These are phyloP conservation scores for Ganoderma resinaceum DNA, from an alignment of 1,284 basidiomycete genomes.

Conservation along the genomic window DNA sequence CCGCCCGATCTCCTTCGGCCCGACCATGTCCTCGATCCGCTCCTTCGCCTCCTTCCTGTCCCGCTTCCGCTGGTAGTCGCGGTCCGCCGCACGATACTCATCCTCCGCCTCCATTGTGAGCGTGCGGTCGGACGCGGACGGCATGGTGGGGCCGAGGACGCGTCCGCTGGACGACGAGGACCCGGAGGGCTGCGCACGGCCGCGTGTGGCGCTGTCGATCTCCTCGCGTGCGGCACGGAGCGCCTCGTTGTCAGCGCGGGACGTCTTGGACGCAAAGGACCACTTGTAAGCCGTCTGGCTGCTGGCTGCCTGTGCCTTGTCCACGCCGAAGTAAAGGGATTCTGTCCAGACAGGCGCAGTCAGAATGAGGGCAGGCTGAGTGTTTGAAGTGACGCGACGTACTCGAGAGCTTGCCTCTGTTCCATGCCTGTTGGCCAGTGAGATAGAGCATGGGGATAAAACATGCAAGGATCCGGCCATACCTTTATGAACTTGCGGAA, in stretches of 20 bases:
- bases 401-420: conserved; percentile 74
- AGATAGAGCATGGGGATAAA: neutral
- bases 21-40: conserved; percentile 73
- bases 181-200: conserved; percentile 31
- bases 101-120: conserved; percentile 65
- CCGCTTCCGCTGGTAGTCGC: conserved; percentile 63
- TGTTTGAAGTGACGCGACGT: conserved; percentile 28
- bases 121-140: conserved; percentile 67
- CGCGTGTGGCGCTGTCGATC: conserved; percentile 66
- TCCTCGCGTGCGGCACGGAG: conserved; percentile 63
- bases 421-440: conserved; percentile 64
- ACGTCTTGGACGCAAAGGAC: conserved; percentile 57
- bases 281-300: conserved; percentile 69
- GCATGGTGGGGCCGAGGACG: conserved; percentile 69
- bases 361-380: neutral
- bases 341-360: conserved; percentile 45
- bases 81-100: conserved; percentile 57
- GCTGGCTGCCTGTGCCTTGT: conserved; percentile 53
- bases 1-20: conserved; percentile 73
- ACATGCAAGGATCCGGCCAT: conserved; percentile 6
- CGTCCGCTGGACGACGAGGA: conserved; percentile 44
- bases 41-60: conserved; percentile 72
- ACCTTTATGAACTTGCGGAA: conserved; percentile 87
- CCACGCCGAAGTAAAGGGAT: conserved; percentile 65
- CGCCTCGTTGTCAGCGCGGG: conserved; percentile 58